Percentiles rank a stretch among this genome's conserved stretches.
These are phyloP conservation scores for Botrytis cinerea DNA, from an alignment of 2,329 filamentous ascomycete genomes.

Conservation along the genomic window DNA sequence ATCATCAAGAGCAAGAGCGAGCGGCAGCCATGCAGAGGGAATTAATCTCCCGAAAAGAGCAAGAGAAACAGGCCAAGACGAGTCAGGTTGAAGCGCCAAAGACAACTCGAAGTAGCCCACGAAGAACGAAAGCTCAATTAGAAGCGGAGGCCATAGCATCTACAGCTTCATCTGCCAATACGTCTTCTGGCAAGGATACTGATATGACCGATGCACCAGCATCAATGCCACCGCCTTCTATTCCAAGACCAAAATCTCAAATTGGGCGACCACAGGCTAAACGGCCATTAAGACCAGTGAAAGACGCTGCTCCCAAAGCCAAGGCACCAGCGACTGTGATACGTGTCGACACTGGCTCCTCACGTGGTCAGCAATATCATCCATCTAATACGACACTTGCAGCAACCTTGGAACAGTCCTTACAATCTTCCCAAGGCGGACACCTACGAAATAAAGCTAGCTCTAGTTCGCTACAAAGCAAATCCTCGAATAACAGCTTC, in stretches of 20 bases:
- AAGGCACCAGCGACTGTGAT: conserved; percentile 71
- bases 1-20: conserved; percentile 59
- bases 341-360: conserved; percentile 67
- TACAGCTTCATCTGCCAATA: conserved; percentile 43
- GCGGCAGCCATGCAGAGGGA: conserved; percentile 56
- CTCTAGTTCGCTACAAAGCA: conserved; percentile 43
- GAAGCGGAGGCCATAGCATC: conserved; percentile 41
- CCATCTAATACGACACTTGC: conserved; percentile 59
- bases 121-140: conserved; percentile 47
- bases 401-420: conserved; percentile 59
- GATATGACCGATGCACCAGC: conserved; percentile 58
- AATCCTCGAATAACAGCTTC: conserved; percentile 55
- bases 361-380: conserved; percentile 63
- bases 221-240: conserved; percentile 62
- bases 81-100: conserved; percentile 45
- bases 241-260: conserved; percentile 54
- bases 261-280: conserved; percentile 54
- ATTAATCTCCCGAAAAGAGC: conserved; percentile 54
- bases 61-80: conserved; percentile 47
- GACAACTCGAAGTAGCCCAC: conserved; percentile 53
- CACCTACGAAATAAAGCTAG: conserved; percentile 64
- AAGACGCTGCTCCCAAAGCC: conserved; percentile 57
- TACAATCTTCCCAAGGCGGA: conserved; percentile 47
- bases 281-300: conserved; percentile 62
- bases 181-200: conserved; percentile 47